phyloP scores from a whole-genome alignment of 1,139 yeast genomes.

The Saccharomyces hybrid region DNA sequence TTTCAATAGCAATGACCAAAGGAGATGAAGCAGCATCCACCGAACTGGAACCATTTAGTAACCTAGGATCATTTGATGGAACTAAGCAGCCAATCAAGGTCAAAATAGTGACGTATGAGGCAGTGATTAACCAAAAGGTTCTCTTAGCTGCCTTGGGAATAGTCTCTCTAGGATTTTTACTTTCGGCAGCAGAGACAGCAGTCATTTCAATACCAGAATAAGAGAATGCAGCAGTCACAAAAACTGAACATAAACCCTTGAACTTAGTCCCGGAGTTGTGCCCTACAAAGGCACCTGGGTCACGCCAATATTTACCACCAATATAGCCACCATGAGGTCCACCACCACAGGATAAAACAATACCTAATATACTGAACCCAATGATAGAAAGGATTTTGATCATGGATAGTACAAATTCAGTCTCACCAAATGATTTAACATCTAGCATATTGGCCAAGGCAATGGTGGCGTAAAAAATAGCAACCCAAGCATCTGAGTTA shows the following conservation, averaged over 20 bases:
- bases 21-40: slow-evolving; percentile 49
- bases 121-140: slow-evolving; percentile 68
- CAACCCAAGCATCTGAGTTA: slow-evolving; percentile 61
- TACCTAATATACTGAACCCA: slow-evolving; percentile 65
- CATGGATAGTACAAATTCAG: slow-evolving; percentile 55
- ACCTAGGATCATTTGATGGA: slow-evolving; percentile 49
- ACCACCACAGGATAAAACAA: slow-evolving; percentile 63
- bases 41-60: slow-evolving; percentile 42
- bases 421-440: slow-evolving; percentile 64
- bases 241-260: slow-evolving; percentile 48
- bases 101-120: slow-evolving; percentile 56
- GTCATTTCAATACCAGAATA: slow-evolving; percentile 65
- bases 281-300: slow-evolving; percentile 58
- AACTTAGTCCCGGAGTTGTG: slow-evolving; percentile 39
- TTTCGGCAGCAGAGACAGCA: slow-evolving; percentile 85
- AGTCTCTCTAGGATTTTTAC: slow-evolving; percentile 63
- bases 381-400: slow-evolving; percentile 55
- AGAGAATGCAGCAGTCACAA: slow-evolving; percentile 47
- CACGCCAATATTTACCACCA: slow-evolving; percentile 58
- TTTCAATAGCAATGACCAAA: slow-evolving; percentile 44
- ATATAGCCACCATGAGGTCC: slow-evolving; percentile 53
- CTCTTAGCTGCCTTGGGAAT: slow-evolving; percentile 70
- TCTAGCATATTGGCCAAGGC: slow-evolving; percentile 48
- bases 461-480: slow-evolving; percentile 53
- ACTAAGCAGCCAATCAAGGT: slow-evolving; percentile 61